Conservation (phyloP, 1,139 yeast species). For the Taphrina betulina region DNA sequence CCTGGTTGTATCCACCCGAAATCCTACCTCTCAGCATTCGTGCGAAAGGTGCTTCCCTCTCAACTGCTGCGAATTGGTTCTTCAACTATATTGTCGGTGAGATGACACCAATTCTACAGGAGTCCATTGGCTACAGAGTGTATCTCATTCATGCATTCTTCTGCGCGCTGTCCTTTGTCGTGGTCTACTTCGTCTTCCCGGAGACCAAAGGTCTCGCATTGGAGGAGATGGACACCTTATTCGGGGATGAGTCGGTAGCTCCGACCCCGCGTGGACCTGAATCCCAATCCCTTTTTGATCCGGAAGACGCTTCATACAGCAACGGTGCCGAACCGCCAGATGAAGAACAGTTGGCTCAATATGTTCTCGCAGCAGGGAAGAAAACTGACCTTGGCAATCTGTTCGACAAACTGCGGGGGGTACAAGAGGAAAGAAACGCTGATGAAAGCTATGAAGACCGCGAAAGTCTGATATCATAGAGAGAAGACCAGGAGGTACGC, state of each 20-base stretch:
- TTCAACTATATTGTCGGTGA: slow-evolving; percentile 90
- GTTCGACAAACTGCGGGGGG: slow-evolving; percentile 27
- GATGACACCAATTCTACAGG: slow-evolving; percentile 82
- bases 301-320: not conserved
- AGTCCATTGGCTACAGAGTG: slow-evolving; percentile 71
- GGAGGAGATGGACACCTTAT: slow-evolving; percentile 83
- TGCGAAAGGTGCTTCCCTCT: slow-evolving; percentile 85
- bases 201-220: slow-evolving; percentile 86
- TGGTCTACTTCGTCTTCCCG: slow-evolving; percentile 71
- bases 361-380: slow-evolving; percentile 6
- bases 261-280: slow-evolving; percentile 39
- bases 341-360: slow-evolving; percentile 28
- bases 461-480: too few relatives aligned
- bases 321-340: slow-evolving; percentile 24
- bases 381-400: slow-evolving; percentile 17
- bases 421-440: slow-evolving; percentile 6
- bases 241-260: slow-evolving; percentile 56
- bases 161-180: slow-evolving; percentile 67
- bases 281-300: slow-evolving; percentile 17
- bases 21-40: slow-evolving; percentile 84
- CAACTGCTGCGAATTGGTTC: slow-evolving; percentile 94
- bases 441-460: not conserved
- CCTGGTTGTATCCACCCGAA: slow-evolving; percentile 89
- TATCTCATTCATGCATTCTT: slow-evolving; percentile 78
- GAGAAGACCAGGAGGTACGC: too few relatives aligned